Conservation (phyloP, 2,329 filamentous ascomycete genomes). For the Talaromyces sp. region DNA sequence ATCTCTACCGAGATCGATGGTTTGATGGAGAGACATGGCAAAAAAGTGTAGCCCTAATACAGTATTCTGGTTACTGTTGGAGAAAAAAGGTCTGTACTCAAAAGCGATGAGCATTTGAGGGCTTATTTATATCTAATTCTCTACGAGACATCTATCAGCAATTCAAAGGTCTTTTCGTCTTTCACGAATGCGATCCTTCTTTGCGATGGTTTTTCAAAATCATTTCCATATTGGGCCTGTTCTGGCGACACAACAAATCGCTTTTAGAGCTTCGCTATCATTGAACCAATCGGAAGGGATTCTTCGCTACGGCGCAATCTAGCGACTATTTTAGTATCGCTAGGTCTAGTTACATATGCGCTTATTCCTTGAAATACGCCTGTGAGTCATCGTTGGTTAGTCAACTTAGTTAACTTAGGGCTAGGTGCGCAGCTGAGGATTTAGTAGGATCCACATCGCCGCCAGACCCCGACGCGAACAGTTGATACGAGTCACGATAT, state of each 20-base stretch:
- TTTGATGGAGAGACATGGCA: conserved; percentile 6
- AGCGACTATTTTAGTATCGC: neutral
- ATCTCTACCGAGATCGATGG: conserved; percentile 10
- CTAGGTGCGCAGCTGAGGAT: neutral
- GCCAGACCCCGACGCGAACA: neutral
- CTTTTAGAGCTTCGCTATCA: neutral
- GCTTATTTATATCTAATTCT: neutral
- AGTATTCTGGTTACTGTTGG: neutral
- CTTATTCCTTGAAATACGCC: neutral
- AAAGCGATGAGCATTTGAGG: neutral
- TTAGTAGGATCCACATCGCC: neutral
- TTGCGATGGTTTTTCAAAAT: neutral
- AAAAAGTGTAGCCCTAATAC: neutral
- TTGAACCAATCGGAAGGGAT: conserved; percentile 1
- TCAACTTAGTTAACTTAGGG: neutral
- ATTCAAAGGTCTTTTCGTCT: neutral
- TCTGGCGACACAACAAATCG: neutral
- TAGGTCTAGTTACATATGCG: neutral
- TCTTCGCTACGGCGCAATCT: neutral
- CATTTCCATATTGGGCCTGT: neutral
- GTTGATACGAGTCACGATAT: neutral
- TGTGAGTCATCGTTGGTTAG: conserved; percentile 1
- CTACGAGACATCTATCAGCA: neutral
- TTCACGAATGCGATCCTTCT: neutral
- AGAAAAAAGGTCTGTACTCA: neutral